Percentiles rank a stretch among this genome's conserved stretches.
Conservation (phyloP, 345 rosid genomes). For the Excoecaria agallocha region DNA sequence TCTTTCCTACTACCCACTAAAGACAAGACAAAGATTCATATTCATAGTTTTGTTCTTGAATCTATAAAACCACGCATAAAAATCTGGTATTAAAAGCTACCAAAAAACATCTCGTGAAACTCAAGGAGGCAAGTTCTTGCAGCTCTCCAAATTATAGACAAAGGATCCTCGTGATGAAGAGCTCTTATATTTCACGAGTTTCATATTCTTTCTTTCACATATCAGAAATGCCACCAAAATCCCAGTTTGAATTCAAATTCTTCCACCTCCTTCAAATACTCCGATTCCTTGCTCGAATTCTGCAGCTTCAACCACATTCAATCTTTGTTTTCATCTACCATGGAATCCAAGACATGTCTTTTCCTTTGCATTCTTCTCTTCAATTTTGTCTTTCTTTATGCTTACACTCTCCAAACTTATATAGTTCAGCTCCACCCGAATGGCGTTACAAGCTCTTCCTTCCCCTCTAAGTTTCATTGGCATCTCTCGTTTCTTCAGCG, state of each 20-base stretch:
- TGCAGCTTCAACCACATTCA: slow-evolving; percentile 27
- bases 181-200: slow-evolving; percentile 93
- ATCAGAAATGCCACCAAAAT: slow-evolving; percentile 17
- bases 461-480: slow-evolving; percentile 55
- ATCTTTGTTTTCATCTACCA: slow-evolving; percentile 21
- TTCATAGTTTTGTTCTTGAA: background rate
- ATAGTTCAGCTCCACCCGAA: slow-evolving; percentile 83
- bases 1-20: background rate
- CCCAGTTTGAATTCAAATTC: slow-evolving; percentile 40
- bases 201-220: slow-evolving; percentile 46
- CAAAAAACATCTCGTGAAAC: slow-evolving; percentile 64
- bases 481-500: slow-evolving; percentile 66
- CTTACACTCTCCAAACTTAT: slow-evolving; percentile 52
- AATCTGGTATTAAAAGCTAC: slow-evolving; percentile 36
- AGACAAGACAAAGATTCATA: slow-evolving; percentile 15
- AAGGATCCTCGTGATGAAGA: slow-evolving; percentile 92
- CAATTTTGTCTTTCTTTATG: slow-evolving; percentile 29
- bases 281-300: slow-evolving; percentile 31
- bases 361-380: slow-evolving; percentile 29
- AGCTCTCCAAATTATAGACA: slow-evolving; percentile 37
- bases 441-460: slow-evolving; percentile 33
- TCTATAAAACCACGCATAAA: background rate
- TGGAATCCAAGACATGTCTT: slow-evolving; percentile 37
- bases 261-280: slow-evolving; percentile 58
- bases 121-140: background rate